Evolutionary conservation across 176 grass and related monocot genomes (phyloP), one percentile per base, ranked within the genome.

Genomic region (Triticum monococcum): DNA sequence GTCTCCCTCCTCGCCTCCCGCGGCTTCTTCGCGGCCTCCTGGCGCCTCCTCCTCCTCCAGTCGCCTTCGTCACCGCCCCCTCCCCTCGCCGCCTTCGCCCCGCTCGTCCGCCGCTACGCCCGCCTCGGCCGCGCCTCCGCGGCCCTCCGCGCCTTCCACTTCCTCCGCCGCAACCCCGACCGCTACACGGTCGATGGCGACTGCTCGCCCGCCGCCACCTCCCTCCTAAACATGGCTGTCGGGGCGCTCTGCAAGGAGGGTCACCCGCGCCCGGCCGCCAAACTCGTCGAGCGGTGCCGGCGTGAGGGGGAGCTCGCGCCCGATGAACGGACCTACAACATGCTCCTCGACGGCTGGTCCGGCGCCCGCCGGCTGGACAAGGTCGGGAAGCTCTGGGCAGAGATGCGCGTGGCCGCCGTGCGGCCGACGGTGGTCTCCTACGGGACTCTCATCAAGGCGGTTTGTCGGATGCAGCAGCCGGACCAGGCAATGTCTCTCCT

Each of bases 211-310:
- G 43, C 48, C 6, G 60, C 64, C 16, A 69, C 45, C 28, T 86
- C 81, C 41, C 88, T 91, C 12, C 32, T 91, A 0, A 78, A 92
- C 86, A 85, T 97, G 90, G 36, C 86, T 41, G 75, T 92, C 41
- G 92, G 94, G 30, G 92, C 95, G 41, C 87, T 97, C 64, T 97
- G 92, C 90, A 94, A 94, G 85, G 95, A 97, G 78, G 90, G 92
- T 12, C 81, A 92, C 71, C 73, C 90, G 13, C 85, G 86, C 20
- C 74, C 75, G 5, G 92, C 95, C 25, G 50, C 81, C 18, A 81
- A 87, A 84, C 90, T 97, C 16, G 26, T 97, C 23, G 79, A 54
- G 17, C 83, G 80, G 62, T 69, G 85, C 45, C 86, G 85, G n/a
- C 36, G 59, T 8, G 92, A 89, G 25, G 86, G 87, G 17, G 84